Percentiles rank a stretch among this genome's conserved stretches.
Conservation (phyloP, 352 stramenopile genomes). For the Pythium rishiriense region DNA sequence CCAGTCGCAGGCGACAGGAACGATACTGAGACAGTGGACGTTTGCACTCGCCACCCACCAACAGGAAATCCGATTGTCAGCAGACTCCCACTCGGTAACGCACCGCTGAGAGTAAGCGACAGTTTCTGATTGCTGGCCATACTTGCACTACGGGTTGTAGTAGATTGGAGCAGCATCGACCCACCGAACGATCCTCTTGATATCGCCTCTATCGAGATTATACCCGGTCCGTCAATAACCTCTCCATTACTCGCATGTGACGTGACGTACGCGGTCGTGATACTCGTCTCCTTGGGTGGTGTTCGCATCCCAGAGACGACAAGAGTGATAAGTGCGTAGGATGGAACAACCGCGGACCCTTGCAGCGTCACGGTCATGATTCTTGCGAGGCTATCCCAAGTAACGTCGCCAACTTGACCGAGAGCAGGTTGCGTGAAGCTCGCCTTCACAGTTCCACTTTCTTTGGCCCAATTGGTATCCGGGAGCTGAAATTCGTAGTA, state of each 20-base stretch:
- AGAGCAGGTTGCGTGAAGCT: conserved; percentile 41
- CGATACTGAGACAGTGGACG: conserved; percentile 16
- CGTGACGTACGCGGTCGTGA: conserved; percentile 41
- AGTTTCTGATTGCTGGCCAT: conserved; percentile 58
- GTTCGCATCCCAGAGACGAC: conserved; percentile 41
- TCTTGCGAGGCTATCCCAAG: conserved; percentile 36
- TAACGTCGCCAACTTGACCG: conserved; percentile 26
- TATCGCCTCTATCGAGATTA: conserved; percentile 46
- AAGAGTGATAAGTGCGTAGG: conserved; percentile 36
- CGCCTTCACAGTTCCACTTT: conserved; percentile 20
- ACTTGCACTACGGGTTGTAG: conserved; percentile 45
- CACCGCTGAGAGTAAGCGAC: conserved; percentile 42
- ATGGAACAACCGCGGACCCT: conserved; percentile 25
- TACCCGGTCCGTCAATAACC: conserved; percentile 51
- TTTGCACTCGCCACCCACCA: conserved; percentile 41
- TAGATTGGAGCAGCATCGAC: conserved; percentile 35
- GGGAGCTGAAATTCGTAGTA: conserved; percentile 49
- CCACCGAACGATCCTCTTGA: conserved; percentile 37
- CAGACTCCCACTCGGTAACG: conserved; percentile 50
- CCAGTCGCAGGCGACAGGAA: conserved; percentile 39
- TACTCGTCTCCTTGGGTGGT: conserved; percentile 52
- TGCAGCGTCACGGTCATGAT: conserved; percentile 40
- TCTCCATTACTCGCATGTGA: conserved; percentile 36
- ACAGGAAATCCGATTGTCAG: conserved; percentile 38
- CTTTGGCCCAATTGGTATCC: conserved; percentile 42